phyloP scores from a whole-genome alignment of 257 asterid genomes.

The Cordia subcordata region DNA sequence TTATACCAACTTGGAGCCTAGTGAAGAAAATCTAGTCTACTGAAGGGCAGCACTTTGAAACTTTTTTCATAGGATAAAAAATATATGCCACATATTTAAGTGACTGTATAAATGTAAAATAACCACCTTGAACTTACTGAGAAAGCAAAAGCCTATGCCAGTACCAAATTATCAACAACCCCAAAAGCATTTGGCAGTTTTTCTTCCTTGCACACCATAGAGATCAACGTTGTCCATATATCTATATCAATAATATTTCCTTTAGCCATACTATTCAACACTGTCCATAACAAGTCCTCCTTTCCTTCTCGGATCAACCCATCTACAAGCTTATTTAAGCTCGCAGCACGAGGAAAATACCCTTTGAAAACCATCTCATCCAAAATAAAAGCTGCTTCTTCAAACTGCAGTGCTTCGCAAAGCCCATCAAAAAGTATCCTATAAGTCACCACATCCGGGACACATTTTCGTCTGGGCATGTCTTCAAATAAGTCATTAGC shows the following conservation, averaged over 20 bases:
- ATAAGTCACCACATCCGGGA: slow-evolving; percentile 64
- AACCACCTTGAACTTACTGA: neutral
- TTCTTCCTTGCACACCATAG: slow-evolving; percentile 31
- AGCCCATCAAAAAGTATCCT: slow-evolving; percentile 59
- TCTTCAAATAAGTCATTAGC: slow-evolving; percentile 69
- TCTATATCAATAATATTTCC: slow-evolving; percentile 42
- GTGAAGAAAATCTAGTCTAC: too few species aligned
- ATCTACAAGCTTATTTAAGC: slow-evolving; percentile 30
- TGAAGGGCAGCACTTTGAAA: too few species aligned
- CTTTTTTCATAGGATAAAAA: too few species aligned
- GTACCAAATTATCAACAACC: slow-evolving; percentile 30
- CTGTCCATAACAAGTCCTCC: slow-evolving; percentile 29
- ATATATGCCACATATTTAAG: too few species aligned
- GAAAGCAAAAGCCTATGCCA: slow-evolving; percentile 5
- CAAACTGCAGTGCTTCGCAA: slow-evolving; percentile 43
- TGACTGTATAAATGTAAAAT: neutral
- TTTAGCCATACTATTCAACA: slow-evolving; percentile 37
- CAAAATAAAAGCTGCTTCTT: slow-evolving; percentile 53
- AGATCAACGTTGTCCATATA: slow-evolving; percentile 45
- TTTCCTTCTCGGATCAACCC: slow-evolving; percentile 30
- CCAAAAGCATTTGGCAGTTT: slow-evolving; percentile 22
- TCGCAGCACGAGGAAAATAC: slow-evolving; percentile 37
- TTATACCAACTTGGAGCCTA: too few species aligned
- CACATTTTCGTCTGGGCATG: slow-evolving; percentile 59
- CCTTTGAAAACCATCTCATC: slow-evolving; percentile 79